A percentile compares a stretch with the other conserved stretches of the same genome.
These are phyloP conservation scores for Chenopodium album DNA, from an alignment of 148 eudicot species.

Conservation along the genomic window DNA sequence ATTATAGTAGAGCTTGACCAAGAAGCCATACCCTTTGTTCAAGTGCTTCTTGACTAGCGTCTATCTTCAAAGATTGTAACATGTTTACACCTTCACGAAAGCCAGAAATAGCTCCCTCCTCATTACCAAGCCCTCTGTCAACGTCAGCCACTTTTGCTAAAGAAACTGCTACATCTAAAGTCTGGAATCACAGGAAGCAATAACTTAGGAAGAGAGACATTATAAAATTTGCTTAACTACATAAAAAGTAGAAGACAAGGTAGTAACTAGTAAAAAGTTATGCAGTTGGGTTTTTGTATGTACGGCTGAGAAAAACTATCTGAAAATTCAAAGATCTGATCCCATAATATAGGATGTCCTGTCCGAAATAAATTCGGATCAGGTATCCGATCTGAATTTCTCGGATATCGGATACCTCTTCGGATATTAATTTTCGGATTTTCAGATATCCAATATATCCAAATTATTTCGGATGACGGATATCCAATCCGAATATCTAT, in stretches of 20 bases:
- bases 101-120: slow-evolving; percentile 60
- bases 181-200: slow-evolving; percentile 39
- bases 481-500: no score
- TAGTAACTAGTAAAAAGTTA: background rate
- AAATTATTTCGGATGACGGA: no score
- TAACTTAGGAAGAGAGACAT: background rate
- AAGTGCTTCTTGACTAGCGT: slow-evolving; percentile 56
- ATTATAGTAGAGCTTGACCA: background rate
- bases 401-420: no score
- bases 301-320: no score
- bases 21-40: slow-evolving; percentile 72
- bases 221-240: background rate
- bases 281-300: no score
- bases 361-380: no score
- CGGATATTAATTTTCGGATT: no score
- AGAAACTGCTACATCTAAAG: slow-evolving; percentile 78
- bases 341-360: no score
- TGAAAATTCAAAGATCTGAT: no score
- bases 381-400: no score
- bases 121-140: slow-evolving; percentile 78
- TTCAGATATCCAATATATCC: no score
- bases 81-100: slow-evolving; percentile 70
- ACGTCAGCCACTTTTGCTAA: slow-evolving; percentile 97
- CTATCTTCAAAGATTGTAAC: slow-evolving; percentile 56
- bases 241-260: no score